phyloP scores from a whole-genome alignment of 129 eudicot genomes.

The Lactuca sativa region DNA sequence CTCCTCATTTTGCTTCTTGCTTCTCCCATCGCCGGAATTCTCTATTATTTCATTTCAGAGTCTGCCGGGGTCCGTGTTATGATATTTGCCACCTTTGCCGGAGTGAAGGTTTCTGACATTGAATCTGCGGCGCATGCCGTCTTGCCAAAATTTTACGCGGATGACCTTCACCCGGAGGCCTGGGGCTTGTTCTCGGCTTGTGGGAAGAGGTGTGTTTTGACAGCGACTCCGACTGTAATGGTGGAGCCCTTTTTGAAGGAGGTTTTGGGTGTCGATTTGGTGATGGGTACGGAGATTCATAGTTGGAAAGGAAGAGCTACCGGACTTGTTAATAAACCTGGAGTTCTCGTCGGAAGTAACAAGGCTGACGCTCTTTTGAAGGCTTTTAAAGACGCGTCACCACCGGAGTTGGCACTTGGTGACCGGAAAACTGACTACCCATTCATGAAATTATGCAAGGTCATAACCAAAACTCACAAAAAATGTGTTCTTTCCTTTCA shows the following conservation, averaged over 20 bases:
- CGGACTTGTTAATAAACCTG: constrained; percentile 47
- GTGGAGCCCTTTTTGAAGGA: constrained; percentile 66
- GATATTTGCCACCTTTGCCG: constrained; percentile 57
- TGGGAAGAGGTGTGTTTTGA: constrained; percentile 52
- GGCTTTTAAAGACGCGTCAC: constrained; percentile 34
- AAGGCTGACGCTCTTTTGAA: constrained; percentile 52
- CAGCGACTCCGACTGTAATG: constrained; percentile 73
- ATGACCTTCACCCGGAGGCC: constrained; percentile 61
- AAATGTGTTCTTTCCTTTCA: background rate
- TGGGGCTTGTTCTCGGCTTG: constrained; percentile 71
- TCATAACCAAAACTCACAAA: background rate
- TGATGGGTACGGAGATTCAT: constrained; percentile 60
- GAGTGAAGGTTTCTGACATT: constrained; percentile 53
- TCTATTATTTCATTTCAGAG: constrained; percentile 58
- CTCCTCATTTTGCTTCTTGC: constrained; percentile 50
- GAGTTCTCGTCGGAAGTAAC: constrained; percentile 57
- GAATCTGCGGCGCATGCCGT: constrained; percentile 69
- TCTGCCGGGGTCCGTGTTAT: constrained; percentile 58
- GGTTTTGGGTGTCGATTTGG: constrained; percentile 57
- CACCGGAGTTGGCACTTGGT: constrained; percentile 61
- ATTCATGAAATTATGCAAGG: constrained; percentile 74
- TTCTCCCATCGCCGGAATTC: constrained; percentile 53
- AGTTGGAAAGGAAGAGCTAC: constrained; percentile 56
- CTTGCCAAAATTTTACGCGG: constrained; percentile 55
- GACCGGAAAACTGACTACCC: constrained; percentile 63